These are phyloP conservation scores for Tetrahymena thermophila DNA, from an alignment of 73 alveolate genomes.

Conservation along the genomic window DNA sequence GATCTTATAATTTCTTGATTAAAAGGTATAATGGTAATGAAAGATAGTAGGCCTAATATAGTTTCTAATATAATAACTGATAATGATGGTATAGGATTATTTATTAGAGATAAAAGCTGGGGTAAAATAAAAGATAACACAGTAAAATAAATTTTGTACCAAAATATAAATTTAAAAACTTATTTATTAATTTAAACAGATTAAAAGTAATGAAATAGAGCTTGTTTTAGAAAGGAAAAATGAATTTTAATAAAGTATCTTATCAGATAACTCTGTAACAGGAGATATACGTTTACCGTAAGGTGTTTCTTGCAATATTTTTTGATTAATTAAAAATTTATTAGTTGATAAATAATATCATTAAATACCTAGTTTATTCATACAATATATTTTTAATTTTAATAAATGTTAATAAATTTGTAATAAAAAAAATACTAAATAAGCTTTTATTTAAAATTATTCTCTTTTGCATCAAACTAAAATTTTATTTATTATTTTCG, in stretches of 20 bases:
- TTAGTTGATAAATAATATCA: background rate
- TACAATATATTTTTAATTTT: no score
- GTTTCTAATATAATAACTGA: slow-evolving; percentile 8
- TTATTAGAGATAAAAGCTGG: slow-evolving; percentile 31
- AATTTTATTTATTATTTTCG: no score
- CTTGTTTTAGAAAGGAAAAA: slow-evolving; percentile 31
- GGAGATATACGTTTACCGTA: slow-evolving; percentile 41
- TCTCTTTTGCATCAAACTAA: no score
- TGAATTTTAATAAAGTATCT: background rate
- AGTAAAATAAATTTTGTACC: background rate
- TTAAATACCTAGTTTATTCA: background rate
- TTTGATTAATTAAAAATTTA: background rate
- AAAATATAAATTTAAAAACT: background rate
- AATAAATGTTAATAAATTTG: no score
- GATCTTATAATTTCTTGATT: background rate
- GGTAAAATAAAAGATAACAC: slow-evolving; percentile 10
- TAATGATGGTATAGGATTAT: slow-evolving; percentile 45
- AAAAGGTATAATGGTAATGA: slow-evolving; percentile 22
- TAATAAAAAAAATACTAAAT: no score
- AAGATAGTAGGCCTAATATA: slow-evolving; percentile 37
- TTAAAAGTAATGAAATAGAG: slow-evolving; percentile 29
- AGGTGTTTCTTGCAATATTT: slow-evolving; percentile 16
- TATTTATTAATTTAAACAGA: background rate
- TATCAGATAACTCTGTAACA: slow-evolving; percentile 4
- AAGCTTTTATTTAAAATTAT: no score